phyloP scores from a whole-genome alignment of 2,329 filamentous ascomycete genomes.

The Xylaria sp. region DNA sequence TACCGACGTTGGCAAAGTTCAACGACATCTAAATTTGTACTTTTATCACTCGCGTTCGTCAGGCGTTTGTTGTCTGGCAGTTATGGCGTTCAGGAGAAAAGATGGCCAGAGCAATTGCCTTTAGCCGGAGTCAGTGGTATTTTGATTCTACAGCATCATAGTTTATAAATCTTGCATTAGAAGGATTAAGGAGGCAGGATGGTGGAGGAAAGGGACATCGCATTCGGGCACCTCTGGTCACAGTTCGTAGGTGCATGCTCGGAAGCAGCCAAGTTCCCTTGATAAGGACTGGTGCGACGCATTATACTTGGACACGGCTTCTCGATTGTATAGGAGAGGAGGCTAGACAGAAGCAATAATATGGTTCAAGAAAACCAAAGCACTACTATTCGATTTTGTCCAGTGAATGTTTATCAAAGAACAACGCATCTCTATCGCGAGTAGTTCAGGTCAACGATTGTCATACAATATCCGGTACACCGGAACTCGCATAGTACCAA shows the following conservation, averaged over 20 bases:
- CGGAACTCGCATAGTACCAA: not conserved
- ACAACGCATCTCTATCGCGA: not conserved
- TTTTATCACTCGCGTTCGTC: constrained; percentile 25
- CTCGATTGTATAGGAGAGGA: constrained; percentile 9
- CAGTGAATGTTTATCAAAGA: not conserved
- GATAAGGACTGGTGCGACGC: not conserved
- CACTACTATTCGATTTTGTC: not conserved
- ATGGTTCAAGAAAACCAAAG: not conserved
- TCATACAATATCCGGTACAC: not conserved
- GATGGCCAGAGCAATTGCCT: constrained; percentile 1
- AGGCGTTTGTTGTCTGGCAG: constrained; percentile 8
- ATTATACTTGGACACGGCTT: constrained; percentile 3
- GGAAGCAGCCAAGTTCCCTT: not conserved
- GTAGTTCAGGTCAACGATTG: not conserved
- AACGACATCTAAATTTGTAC: constrained; percentile 23
- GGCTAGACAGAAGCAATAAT: not conserved
- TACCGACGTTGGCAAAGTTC: not conserved
- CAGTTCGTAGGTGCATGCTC: not conserved
- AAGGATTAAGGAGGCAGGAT: not conserved
- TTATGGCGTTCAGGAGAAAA: constrained; percentile 28
- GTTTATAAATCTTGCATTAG: constrained; percentile 23
- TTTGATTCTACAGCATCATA: constrained; percentile 14
- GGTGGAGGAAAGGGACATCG: not conserved
- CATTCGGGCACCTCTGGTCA: constrained; percentile 4
- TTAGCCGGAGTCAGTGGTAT: constrained; percentile 4